phyloP scores from a whole-genome alignment of 768 basidiomycete species.

The Hortiboletus campestris region DNA sequence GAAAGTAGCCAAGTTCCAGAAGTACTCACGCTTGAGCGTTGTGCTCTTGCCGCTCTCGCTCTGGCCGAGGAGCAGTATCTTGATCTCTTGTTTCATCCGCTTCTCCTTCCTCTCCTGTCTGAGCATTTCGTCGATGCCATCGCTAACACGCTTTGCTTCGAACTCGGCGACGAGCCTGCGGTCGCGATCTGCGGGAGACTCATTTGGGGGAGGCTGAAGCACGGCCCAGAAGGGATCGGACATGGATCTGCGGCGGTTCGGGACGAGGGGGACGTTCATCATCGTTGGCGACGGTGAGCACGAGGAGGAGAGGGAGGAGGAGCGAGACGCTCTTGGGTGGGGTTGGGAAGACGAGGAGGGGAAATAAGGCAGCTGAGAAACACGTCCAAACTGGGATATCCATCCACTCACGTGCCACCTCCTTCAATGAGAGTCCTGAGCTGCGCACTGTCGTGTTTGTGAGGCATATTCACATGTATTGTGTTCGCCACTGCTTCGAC shows the following conservation, averaged over 20 bases:
- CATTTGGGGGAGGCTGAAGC: constrained; percentile 68
- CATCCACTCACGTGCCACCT: constrained; percentile 14
- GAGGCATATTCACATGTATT: neutral
- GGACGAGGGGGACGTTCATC: constrained; percentile 32
- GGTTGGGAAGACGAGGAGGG: constrained; percentile 15
- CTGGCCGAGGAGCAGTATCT: constrained; percentile 80
- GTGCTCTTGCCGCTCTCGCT: constrained; percentile 91
- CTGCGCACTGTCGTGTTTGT: neutral
- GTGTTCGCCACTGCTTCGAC: neutral
- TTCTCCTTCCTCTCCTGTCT: constrained; percentile 62
- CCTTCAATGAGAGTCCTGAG: neutral
- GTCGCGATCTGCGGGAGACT: constrained; percentile 67
- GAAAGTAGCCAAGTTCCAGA: constrained; percentile 1
- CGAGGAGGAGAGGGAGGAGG: neutral
- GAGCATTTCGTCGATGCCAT: constrained; percentile 78
- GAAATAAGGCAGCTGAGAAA: constrained; percentile 24
- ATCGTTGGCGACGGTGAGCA: constrained; percentile 2
- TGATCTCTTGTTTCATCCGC: constrained; percentile 62
- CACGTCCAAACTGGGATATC: constrained; percentile 25
- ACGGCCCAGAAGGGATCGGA: constrained; percentile 72
- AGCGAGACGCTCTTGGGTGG: constrained; percentile 20
- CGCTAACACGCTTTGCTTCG: constrained; percentile 71
- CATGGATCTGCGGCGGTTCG: constrained; percentile 42
- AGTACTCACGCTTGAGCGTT: constrained; percentile 78
- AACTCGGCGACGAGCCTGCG: constrained; percentile 61